phyloP scores from a whole-genome alignment of 192 early-diverging fungal species.

The Backusella circina region DNA sequence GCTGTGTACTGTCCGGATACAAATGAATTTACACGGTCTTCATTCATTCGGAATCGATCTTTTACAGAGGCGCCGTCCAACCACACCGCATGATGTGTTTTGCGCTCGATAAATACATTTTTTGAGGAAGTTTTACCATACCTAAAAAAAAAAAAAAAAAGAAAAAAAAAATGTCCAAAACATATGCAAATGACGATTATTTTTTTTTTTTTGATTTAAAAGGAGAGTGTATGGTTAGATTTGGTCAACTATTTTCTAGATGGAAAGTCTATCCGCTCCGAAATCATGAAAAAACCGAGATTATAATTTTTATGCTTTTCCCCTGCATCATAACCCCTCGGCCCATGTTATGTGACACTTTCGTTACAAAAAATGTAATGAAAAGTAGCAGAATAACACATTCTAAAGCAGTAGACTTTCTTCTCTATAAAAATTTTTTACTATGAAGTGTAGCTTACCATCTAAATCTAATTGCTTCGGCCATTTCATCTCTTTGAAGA shows the following conservation, averaged over 20 bases:
- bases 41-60: slow-evolving; percentile 90
- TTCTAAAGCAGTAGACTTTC: background rate
- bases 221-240: background rate
- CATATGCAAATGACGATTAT: background rate
- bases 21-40: slow-evolving; percentile 86
- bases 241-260: background rate
- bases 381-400: background rate
- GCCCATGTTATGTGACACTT: background rate
- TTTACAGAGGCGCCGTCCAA: slow-evolving; percentile 60
- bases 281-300: slow-evolving; percentile 1
- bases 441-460: slow-evolving; percentile 62
- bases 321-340: background rate
- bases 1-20: slow-evolving; percentile 72
- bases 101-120: slow-evolving; percentile 33
- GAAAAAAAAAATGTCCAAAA: too few relatives aligned
- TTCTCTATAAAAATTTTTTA: background rate
- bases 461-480: slow-evolving; percentile 88
- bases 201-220: background rate
- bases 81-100: slow-evolving; percentile 58
- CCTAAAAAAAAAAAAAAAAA: slow-evolving; percentile 16
- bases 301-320: slow-evolving; percentile 3
- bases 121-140: slow-evolving; percentile 28
- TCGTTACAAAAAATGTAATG: slow-evolving; percentile 5
- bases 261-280: background rate
- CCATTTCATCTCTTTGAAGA: slow-evolving; percentile 86